These are phyloP conservation scores for Microstroma glucosiphilum DNA, from an alignment of 1,284 basidiomycete genomes.

Conservation along the genomic window DNA sequence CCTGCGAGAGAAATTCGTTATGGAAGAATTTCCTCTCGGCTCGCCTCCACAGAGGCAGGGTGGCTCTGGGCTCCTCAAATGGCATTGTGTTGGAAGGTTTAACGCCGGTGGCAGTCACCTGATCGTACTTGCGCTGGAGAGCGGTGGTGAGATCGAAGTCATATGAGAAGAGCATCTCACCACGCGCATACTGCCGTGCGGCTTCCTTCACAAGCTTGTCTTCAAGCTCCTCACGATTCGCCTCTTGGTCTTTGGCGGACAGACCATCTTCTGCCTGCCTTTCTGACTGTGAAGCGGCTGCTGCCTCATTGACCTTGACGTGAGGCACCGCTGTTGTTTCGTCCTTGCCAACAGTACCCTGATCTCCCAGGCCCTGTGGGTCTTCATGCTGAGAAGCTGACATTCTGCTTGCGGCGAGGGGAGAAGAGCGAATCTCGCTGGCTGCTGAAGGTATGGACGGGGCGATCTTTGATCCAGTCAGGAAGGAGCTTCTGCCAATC, in stretches of 20 bases:
- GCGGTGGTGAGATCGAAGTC: conserved; percentile 56
- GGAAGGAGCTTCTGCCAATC: conserved; percentile 23
- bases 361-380: neutral
- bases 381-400: conserved; percentile 2
- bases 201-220: conserved; percentile 42
- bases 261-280: neutral
- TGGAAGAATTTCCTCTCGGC: conserved; percentile 81
- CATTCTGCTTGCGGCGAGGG: neutral
- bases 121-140: conserved; percentile 53
- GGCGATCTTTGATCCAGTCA: conserved; percentile 10
- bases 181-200: conserved; percentile 33
- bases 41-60: conserved; percentile 72
- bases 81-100: conserved; percentile 20
- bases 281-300: neutral
- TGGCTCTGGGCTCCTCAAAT: conserved; percentile 65
- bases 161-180: conserved; percentile 51
- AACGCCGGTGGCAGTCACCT: conserved; percentile 3
- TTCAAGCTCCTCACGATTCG: conserved; percentile 37
- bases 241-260: conserved; percentile 13
- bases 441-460: conserved; percentile 3
- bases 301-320: neutral
- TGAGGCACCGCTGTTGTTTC: conserved; percentile 12
- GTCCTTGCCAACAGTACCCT: conserved; percentile 4
- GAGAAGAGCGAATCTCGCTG: neutral
- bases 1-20: conserved; percentile 73